A percentile compares a stretch with the other conserved stretches of the same genome.
phyloP scores from a whole-genome alignment of 352 stramenopile species.

The Bremia lactucae region DNA sequence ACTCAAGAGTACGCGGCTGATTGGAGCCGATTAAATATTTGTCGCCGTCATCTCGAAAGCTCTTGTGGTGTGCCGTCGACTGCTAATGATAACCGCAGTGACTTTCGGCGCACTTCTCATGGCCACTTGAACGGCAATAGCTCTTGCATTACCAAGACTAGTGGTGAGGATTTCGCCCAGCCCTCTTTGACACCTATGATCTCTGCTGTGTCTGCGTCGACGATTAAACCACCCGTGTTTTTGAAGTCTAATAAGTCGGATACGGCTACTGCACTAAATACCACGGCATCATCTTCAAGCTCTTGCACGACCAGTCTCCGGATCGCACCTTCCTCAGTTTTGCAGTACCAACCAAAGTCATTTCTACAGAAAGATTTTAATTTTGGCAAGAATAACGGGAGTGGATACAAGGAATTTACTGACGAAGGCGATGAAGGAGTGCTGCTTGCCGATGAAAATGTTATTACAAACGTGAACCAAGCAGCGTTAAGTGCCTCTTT shows the following conservation, averaged over 20 bases:
- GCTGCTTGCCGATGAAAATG: conserved; percentile 32
- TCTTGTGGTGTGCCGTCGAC: conserved; percentile 50
- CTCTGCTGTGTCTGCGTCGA: conserved; percentile 8
- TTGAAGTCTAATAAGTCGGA: conserved; percentile 10
- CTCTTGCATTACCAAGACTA: conserved; percentile 6
- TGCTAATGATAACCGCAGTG: conserved; percentile 24
- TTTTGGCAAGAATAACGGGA: conserved; percentile 24
- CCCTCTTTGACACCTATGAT: conserved; percentile 17
- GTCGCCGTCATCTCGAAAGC: conserved; percentile 69
- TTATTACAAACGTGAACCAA: conserved; percentile 75
- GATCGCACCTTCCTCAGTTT: conserved; percentile 23
- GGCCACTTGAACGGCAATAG: conserved; percentile 7
- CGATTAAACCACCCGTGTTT: conserved; percentile 5
- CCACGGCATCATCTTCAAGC: conserved; percentile 10
- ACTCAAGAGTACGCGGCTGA: conserved; percentile 49
- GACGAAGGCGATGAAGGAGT: conserved; percentile 62
- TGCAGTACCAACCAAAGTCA: conserved; percentile 69
- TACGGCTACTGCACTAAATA: conserved; percentile 3
- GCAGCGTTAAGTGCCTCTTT: conserved; percentile 53
- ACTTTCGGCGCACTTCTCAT: conserved; percentile 8
- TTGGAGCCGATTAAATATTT: conserved; percentile 69
- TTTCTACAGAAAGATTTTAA: conserved; percentile 45
- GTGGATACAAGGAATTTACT: conserved; percentile 49
- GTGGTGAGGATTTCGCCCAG: conserved; percentile 6
- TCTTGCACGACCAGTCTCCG: conserved; percentile 5